phyloP scores from a whole-genome alignment of 139 green algal species.

The Zygnema circumcarinatum region DNA sequence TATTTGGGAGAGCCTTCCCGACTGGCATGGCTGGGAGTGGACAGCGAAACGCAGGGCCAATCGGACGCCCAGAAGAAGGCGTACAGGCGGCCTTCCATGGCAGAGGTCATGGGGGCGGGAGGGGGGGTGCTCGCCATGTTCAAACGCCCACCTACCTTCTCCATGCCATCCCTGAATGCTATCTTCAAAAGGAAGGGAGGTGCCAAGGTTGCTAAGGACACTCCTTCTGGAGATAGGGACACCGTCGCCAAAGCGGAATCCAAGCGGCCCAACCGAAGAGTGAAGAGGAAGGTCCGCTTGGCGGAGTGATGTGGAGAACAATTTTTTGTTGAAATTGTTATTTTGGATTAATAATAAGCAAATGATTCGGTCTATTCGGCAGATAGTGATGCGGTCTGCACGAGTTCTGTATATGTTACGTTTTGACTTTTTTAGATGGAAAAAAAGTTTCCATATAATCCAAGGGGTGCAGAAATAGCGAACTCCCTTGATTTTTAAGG shows the following conservation, averaged over 20 bases:
- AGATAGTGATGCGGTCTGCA: background rate
- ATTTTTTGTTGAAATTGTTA: background rate
- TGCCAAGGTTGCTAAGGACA: background rate
- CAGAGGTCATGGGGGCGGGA: background rate
- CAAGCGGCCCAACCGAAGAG: constrained; percentile 12
- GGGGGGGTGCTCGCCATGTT: background rate
- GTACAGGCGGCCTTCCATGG: constrained; percentile 23
- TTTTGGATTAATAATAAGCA: no score
- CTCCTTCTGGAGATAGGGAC: background rate
- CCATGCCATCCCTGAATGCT: background rate
- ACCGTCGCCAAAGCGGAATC: background rate
- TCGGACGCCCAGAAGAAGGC: constrained; percentile 19
- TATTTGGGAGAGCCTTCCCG: constrained; percentile 54
- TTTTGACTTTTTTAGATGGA: background rate
- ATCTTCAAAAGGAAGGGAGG: background rate
- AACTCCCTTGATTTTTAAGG: no score
- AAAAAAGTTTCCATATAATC: background rate
- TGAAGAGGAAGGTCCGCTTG: constrained; percentile 7
- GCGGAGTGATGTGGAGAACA: background rate
- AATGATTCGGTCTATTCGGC: no score
- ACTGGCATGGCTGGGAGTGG: constrained; percentile 43
- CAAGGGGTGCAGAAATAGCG: background rate
- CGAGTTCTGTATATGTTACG: background rate
- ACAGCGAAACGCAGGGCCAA: constrained; percentile 24
- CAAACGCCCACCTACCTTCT: background rate